Conservation (phyloP, 2,329 filamentous ascomycete genomes). For the Cadophora luteo-olivacea region DNA sequence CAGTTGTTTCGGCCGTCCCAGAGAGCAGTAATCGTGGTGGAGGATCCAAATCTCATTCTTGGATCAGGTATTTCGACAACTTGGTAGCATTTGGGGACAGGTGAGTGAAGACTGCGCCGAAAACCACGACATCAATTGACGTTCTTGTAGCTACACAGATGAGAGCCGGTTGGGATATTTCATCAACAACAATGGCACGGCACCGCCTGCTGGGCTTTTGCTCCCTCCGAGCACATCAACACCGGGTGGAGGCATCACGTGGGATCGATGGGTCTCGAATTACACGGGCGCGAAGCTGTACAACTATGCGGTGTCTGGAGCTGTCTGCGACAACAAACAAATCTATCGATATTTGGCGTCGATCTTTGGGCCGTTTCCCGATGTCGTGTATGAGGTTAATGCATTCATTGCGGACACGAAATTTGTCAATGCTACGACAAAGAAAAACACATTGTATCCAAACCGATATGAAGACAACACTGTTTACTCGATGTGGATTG, state of each 20-base stretch:
- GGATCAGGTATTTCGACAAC: conserved; percentile 60
- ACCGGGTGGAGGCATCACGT: conserved; percentile 69
- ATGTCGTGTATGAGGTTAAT: conserved; percentile 66
- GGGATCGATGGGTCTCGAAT: conserved; percentile 71
- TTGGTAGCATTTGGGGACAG: conserved; percentile 77
- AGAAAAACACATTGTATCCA: conserved; percentile 50
- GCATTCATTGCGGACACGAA: conserved; percentile 59
- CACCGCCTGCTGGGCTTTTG: conserved; percentile 65
- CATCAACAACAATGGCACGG: conserved; percentile 58
- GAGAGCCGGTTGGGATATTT: conserved; percentile 73
- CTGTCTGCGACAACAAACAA: conserved; percentile 74
- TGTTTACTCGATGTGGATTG: conserved; percentile 80
- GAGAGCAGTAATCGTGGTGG: conserved; percentile 11
- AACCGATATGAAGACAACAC: conserved; percentile 61
- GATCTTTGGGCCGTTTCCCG: conserved; percentile 64
- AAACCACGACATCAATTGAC: conserved; percentile 13
- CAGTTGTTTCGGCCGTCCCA: conserved; percentile 15
- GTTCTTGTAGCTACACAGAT: conserved; percentile 67
- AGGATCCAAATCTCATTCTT: conserved; percentile 21
- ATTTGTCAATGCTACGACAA: conserved; percentile 42
- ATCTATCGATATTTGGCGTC: conserved; percentile 59
- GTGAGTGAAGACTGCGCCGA: conserved; percentile 30
- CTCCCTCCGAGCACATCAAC: conserved; percentile 58
- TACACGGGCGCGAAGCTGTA: conserved; percentile 62
- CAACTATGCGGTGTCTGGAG: conserved; percentile 77